A percentile compares a stretch with the other conserved stretches of the same genome.
These are phyloP conservation scores for Fusarium avenaceum DNA, from an alignment of 2,329 filamentous ascomycete species.

Conservation along the genomic window DNA sequence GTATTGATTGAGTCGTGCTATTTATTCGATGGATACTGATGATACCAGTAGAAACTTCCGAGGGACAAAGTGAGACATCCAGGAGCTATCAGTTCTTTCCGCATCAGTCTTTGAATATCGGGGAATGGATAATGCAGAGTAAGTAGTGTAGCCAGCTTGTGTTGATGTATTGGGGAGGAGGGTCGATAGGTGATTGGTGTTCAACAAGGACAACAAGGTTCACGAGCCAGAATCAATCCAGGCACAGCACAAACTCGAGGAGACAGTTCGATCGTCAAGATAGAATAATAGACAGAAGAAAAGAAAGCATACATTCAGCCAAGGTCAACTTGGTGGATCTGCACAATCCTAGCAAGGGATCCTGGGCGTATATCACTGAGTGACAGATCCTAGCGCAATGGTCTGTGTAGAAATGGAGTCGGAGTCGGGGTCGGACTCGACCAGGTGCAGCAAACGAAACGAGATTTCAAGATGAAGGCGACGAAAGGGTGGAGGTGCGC, in stretches of 20 bases:
- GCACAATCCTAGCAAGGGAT: conserved; percentile 31
- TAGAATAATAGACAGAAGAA: not conserved
- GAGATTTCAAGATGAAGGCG: too few relatives aligned
- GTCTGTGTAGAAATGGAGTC: conserved; percentile 13
- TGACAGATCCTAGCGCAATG: conserved; percentile 23
- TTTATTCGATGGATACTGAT: conserved; percentile 4
- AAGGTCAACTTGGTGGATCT: conserved; percentile 10
- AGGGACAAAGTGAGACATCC: not conserved
- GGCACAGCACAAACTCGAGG: not conserved
- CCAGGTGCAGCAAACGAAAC: not conserved
- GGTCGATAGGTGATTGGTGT: not conserved
- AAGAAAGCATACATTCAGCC: conserved; percentile 28
- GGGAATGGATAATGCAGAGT: not conserved
- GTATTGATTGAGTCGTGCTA: conserved; percentile 13
- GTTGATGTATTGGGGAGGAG: not conserved
- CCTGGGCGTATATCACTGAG: conserved; percentile 5
- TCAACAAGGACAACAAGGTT: conserved; percentile 8
- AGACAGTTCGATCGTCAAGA: not conserved
- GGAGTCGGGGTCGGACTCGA: not conserved
- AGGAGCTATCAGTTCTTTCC: conserved; percentile 1
- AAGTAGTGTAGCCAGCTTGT: not conserved
- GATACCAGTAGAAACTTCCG: not conserved
- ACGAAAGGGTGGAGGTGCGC: not conserved
- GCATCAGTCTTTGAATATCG: conserved; percentile 12
- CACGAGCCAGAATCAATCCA: not conserved